Conservation (phyloP, 305 asterid genomes). For the Salvia sclarea region DNA sequence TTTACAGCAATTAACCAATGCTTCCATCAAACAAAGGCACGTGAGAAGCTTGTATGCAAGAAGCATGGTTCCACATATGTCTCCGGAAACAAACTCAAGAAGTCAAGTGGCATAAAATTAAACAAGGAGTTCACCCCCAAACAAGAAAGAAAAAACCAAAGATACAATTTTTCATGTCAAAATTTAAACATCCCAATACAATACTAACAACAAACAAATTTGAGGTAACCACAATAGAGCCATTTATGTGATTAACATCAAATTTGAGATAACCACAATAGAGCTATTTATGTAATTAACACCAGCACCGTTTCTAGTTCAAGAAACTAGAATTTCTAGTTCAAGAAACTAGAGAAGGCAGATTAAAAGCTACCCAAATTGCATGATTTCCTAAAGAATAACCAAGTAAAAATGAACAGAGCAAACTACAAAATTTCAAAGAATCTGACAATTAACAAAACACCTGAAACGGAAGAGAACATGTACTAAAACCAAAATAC, state of each 20-base stretch:
- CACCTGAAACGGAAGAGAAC: background rate
- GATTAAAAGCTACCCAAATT: constrained; percentile 4
- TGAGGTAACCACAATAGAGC: background rate
- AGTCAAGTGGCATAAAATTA: constrained; percentile 31
- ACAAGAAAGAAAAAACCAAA: background rate
- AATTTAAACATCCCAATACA: background rate
- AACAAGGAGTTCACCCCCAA: background rate
- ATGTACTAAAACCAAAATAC: background rate
- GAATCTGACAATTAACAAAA: background rate
- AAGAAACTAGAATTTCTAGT: too few species aligned
- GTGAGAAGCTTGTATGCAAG: too few species aligned
- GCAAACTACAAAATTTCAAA: background rate
- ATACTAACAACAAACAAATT: constrained; percentile 22
- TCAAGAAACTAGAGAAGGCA: constrained; percentile 14
- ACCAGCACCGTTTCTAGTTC: too few species aligned
- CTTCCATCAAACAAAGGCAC: too few species aligned
- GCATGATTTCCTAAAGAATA: constrained; percentile 11
- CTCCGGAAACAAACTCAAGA: constrained; percentile 34
- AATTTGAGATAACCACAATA: constrained; percentile 5
- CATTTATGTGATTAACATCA: background rate
- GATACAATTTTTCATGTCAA: too few species aligned
- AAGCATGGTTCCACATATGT: constrained; percentile 98
- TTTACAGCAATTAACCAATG: too few species aligned
- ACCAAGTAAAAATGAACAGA: constrained; percentile 9
- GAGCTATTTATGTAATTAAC: background rate